Evolutionary conservation across 1,284 basidiomycete genomes (phyloP).

Genomic region (Melampsora americana): DNA sequence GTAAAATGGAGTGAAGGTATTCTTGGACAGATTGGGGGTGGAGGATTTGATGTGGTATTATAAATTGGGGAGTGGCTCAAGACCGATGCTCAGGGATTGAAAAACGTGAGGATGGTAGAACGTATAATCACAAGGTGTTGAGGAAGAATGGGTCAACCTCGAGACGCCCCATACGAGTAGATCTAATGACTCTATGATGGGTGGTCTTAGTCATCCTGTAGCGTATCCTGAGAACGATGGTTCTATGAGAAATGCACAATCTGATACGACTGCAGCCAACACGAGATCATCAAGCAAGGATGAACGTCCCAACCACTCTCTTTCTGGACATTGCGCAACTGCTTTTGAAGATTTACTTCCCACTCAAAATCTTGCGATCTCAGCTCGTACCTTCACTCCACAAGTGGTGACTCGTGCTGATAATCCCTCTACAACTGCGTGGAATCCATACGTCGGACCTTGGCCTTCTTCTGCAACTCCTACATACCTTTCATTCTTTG

Average conservation of each 20-base stretch:
- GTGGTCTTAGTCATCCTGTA: not conserved
- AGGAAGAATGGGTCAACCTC: not conserved
- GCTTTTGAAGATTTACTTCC: not conserved
- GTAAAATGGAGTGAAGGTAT: not conserved
- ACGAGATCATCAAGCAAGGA: not conserved
- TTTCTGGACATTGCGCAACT: not conserved
- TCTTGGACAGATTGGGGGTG: not conserved
- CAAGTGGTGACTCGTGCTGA: not conserved
- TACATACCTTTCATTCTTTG: not conserved
- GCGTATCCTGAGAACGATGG: not conserved
- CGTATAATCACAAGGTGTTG: not conserved
- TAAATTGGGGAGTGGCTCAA: slow-evolving; percentile 5
- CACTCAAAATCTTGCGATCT: not conserved
- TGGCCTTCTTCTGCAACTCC: not conserved
- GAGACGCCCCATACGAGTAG: not conserved
- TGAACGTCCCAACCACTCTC: not conserved
- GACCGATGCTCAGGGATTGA: not conserved
- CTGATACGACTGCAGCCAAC: not conserved
- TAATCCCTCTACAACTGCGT: not conserved
- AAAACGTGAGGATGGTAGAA: not conserved
- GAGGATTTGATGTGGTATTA: not conserved
- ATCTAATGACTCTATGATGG: not conserved
- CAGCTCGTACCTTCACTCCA: not conserved
- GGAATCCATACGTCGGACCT: not conserved
- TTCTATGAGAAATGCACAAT: not conserved